Evolutionary conservation across 2,329 filamentous ascomycete genomes (phyloP), one percentile per base, ranked within the genome.

Genomic region (Colletotrichum sp.): DNA sequence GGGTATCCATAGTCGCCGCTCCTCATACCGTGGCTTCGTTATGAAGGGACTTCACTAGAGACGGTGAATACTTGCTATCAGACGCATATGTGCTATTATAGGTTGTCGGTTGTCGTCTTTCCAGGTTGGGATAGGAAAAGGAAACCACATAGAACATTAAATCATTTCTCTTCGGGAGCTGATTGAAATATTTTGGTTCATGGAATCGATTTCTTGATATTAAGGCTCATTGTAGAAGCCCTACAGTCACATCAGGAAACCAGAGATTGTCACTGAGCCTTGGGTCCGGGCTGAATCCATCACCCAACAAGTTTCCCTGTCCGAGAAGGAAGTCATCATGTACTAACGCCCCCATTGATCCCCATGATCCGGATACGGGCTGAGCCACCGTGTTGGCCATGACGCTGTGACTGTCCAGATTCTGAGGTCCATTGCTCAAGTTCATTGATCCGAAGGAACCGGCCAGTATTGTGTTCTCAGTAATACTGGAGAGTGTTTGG

Each of bases 31-130:
- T 1, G 10, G n/a, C 43, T 21, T 52, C 43, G 6, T 52, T 21
- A 12, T 52, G n/a, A 52, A 38, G 0, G 14, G 2, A 38, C 4
- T 36, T 4, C 36, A 38, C 36, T 18, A 2, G 14, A 38, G 14
- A 38, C 36, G 14, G 2, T 18, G 36, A 38, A 5, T 16, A 38
- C 4, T 38, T 38, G 36, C 36, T 38, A 16, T 2, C 1, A 1
- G 36, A 4, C n/a, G 10, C 2, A 7, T 21, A 7, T 21, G 5
- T 48, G 6, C n/a, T 48, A 0, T 1, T 2, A 4, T 21, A 48
- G 9, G 4, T 3, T 3, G 10, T 48, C 43, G 9, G 4, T 3
- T 3, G 10, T 48, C 43, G 5, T 13, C 10, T 21, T 48, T 48
- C 2, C 5, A 48, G 5, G 5, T 21, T 21, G 43, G 10, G n/a